Conservation (phyloP, 1,284 basidiomycete genomes). For the Trichosporon inkin region DNA sequence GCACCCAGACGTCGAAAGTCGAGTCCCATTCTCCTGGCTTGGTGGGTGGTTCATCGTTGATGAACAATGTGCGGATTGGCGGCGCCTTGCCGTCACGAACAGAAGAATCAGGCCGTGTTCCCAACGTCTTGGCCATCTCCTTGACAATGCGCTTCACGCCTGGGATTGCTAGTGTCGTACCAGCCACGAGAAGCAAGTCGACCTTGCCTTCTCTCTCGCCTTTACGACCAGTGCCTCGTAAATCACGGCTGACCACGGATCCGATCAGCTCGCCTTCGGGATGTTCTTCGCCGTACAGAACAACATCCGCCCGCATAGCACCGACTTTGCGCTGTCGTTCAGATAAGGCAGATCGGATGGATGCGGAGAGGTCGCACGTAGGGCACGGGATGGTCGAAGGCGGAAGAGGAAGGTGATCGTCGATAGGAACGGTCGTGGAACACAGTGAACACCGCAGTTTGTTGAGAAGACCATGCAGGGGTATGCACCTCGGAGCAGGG, state of each 20-base stretch:
- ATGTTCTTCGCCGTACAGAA: conserved; percentile 85
- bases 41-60: conserved; percentile 85
- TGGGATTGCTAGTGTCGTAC: conserved; percentile 82
- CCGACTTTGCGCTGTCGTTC: conserved; percentile 80
- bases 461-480: conserved; percentile 81
- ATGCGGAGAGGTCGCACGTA: conserved; percentile 66
- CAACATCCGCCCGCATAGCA: conserved; percentile 76
- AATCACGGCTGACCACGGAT: conserved; percentile 67
- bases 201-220: conserved; percentile 37
- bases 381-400: conserved; percentile 68
- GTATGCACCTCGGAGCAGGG: conserved; percentile 67
- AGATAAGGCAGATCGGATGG: conserved; percentile 65
- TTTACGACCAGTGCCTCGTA: conserved; percentile 57
- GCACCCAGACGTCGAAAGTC: conserved; percentile 85
- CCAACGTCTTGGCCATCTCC: conserved; percentile 80
- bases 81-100: conserved; percentile 25
- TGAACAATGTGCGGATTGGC: conserved; percentile 68
- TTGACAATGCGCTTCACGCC: conserved; percentile 90
- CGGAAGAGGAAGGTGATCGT: conserved; percentile 58
- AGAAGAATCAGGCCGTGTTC: conserved; percentile 26
- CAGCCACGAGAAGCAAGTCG: conserved; percentile 83
- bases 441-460: conserved; percentile 77
- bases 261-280: conserved; percentile 84
- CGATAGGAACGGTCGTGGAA: conserved; percentile 64
- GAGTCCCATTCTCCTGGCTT: conserved; percentile 83